A percentile compares a stretch with the other conserved stretches of the same genome.
Evolutionary conservation across 2,329 filamentous ascomycete species (phyloP).

Genomic region (Apiospora kogelbergensis): DNA sequence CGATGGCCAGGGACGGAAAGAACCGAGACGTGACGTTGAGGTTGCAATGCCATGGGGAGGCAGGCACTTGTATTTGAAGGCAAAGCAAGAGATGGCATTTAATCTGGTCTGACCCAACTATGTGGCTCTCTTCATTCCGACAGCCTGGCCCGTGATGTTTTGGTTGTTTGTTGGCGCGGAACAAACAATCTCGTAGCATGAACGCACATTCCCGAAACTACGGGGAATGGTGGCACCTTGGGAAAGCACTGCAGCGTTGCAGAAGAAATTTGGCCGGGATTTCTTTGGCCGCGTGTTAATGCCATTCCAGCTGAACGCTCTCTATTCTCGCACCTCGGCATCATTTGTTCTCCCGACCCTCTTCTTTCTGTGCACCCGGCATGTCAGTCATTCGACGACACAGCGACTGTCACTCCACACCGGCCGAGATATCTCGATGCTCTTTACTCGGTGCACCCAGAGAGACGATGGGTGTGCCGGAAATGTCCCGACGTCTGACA

Average conservation of each 20-base stretch:
- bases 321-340: background rate
- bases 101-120: background rate
- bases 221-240: background rate
- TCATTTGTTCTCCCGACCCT: background rate
- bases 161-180: background rate
- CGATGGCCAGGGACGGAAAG: background rate
- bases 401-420: background rate
- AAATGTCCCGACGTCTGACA: background rate
- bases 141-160: background rate
- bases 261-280: background rate
- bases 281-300: background rate
- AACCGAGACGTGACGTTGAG: background rate
- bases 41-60: background rate
- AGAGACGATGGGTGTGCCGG: background rate
- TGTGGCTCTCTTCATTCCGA: background rate
- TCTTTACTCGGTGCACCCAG: background rate
- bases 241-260: background rate
- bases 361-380: background rate
- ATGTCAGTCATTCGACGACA: background rate
- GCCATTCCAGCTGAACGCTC: background rate
- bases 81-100: background rate
- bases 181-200: background rate
- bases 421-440: background rate
- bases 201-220: constrained; percentile 1
- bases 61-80: background rate